Base-by-base conservation (phyloP, 169 alveolate genomes). In the Plasmodium chabaudi region DNA sequence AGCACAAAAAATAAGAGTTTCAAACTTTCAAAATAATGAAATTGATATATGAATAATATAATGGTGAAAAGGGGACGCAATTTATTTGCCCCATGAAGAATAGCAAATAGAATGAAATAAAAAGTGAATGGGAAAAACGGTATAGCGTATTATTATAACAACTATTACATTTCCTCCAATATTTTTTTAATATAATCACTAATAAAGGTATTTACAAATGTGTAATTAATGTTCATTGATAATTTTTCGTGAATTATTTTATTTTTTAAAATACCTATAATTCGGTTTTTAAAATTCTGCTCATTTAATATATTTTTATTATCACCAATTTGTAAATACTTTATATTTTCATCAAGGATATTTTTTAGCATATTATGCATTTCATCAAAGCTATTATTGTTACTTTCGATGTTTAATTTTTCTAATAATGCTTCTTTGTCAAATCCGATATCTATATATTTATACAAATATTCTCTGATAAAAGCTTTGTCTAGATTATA, bases 201-300 rank as follows among this genome's bases (percentile, higher is more conserved):
- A 42, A 82, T 82, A 55, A 82, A 82, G 4, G 61, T 34, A 49
- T 55, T 82, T 61, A 67, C 82, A 56, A 51, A 49, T 57, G 67
- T 53, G 74, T 82, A 82, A 61, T 82, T 67, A n/a, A 82, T 15
- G 47, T 15, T 59, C 27, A 67, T 12, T 46, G 17, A 60, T 9
- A 56, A 23, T 15, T 34, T 70, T 10, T 57, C 49, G 25, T 23
- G 79, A 49, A 42, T 82, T 19, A 82, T 13, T 39, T 82, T 44
- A 7, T 60, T 47, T 49, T 82, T 82, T 61, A 82, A 39, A 7
- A 82, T 34, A 2, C 90, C 90, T 9, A 82, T 82, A 65, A 82
- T 82, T 82, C 90, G 67, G 60, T 82, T 82, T 71, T 82, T 82
- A 67, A 82, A 82, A 70, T 82, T 82, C 47, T 82, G 90, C 21